Conservation (phyloP, 2,329 filamentous ascomycete species). For the Aspergillus pseudonomiae region DNA sequence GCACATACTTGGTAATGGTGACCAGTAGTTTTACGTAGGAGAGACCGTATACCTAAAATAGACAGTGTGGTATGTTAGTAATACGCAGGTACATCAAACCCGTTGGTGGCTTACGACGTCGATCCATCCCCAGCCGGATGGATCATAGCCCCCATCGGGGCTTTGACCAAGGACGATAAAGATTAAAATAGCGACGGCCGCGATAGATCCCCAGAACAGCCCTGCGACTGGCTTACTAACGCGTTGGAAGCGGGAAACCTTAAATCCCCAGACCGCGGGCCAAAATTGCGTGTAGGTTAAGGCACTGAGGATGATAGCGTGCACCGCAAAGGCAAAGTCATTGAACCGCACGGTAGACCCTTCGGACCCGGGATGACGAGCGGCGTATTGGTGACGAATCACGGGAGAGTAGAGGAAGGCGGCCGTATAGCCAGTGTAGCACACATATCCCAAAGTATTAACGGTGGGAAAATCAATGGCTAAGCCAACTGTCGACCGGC, state of each 20-base stretch:
- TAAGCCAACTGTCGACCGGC: constrained; percentile 77
- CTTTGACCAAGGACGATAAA: constrained; percentile 48
- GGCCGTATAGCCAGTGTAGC: constrained; percentile 73
- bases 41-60: constrained; percentile 62
- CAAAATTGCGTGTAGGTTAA: constrained; percentile 79
- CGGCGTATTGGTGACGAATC: constrained; percentile 81
- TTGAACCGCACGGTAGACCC: constrained; percentile 86
- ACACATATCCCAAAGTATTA: constrained; percentile 65
- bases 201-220: constrained; percentile 69
- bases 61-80: constrained; percentile 2
- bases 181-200: constrained; percentile 42
- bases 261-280: constrained; percentile 74
- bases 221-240: constrained; percentile 66
- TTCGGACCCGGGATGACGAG: constrained; percentile 71
- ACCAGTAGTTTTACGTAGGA: constrained; percentile 88
- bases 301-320: constrained; percentile 73
- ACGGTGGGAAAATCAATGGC: constrained; percentile 84
- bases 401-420: constrained; percentile 77
- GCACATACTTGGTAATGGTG: constrained; percentile 90
- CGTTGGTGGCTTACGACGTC: constrained; percentile 56
- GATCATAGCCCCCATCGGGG: constrained; percentile 49
- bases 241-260: constrained; percentile 57
- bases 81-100: not conserved
- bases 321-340: constrained; percentile 83
- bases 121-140: constrained; percentile 63